A percentile compares a stretch with the other conserved stretches of the same genome.
These are phyloP conservation scores for Crepidotus variabilis DNA, from an alignment of 768 basidiomycete species.

Conservation along the genomic window DNA sequence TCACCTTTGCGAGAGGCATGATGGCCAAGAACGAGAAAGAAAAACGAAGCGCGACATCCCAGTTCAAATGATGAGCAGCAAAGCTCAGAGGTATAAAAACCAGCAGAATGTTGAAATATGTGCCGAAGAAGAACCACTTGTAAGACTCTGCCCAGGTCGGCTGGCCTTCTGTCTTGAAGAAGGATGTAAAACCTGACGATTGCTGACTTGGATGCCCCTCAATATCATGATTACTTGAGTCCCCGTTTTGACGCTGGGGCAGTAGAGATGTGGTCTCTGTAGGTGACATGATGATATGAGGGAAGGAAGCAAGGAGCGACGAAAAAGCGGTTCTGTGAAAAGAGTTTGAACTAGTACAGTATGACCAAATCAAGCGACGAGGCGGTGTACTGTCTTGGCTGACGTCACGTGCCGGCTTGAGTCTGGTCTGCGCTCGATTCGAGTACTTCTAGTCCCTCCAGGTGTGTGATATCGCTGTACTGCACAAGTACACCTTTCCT, in stretches of 20 bases:
- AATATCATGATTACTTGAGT: conserved; percentile 5
- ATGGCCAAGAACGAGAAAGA: conserved; percentile 78
- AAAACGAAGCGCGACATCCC: conserved; percentile 78
- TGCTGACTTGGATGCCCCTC: conserved; percentile 9
- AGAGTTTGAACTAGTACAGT: not conserved
- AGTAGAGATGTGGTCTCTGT: conserved; percentile 49
- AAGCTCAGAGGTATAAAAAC: conserved; percentile 76
- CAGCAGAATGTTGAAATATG: conserved; percentile 74
- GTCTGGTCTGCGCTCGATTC: conserved; percentile 50
- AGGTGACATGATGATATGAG: conserved; percentile 25
- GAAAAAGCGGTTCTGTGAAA: conserved; percentile 7
- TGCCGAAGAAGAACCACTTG: conserved; percentile 56
- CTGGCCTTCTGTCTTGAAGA: conserved; percentile 58
- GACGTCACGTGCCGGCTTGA: conserved; percentile 23
- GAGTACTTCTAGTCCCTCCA: conserved; percentile 30
- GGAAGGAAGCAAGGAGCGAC: conserved; percentile 14
- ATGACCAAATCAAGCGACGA: conserved; percentile 6
- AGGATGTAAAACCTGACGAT: conserved; percentile 30
- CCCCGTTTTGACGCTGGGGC: conserved; percentile 31
- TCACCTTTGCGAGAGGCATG: conserved; percentile 82
- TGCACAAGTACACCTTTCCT: conserved; percentile 37
- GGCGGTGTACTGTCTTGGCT: conserved; percentile 22
- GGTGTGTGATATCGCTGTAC: conserved; percentile 56
- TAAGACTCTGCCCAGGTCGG: conserved; percentile 59
- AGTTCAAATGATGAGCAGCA: conserved; percentile 57